A percentile compares a stretch with the other conserved stretches of the same genome.
Conservation (phyloP, 805 yeast genomes). For the Wickerhamomyces bisporus region DNA sequence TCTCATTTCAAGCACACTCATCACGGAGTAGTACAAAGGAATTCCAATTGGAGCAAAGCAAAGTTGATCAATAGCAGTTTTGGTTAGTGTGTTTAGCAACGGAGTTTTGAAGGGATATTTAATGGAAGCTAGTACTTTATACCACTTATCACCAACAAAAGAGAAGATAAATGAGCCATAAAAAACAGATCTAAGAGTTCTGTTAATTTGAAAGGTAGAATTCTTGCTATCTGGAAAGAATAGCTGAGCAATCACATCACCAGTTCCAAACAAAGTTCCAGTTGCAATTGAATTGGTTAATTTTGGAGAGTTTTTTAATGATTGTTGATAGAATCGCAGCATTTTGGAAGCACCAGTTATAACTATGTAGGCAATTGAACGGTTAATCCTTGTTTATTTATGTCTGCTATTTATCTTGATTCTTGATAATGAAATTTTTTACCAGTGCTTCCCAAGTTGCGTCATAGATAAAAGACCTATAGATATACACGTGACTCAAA, state of each 20-base stretch:
- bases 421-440: too few species aligned
- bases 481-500: too few species aligned
- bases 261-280: constrained; percentile 64
- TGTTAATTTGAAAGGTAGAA: constrained; percentile 38
- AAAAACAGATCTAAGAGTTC: constrained; percentile 59
- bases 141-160: constrained; percentile 73
- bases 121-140: constrained; percentile 42
- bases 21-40: constrained; percentile 63
- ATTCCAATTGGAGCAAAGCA: constrained; percentile 75
- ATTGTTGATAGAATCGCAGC: constrained; percentile 13
- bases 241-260: constrained; percentile 70
- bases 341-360: too few species aligned
- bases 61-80: constrained; percentile 69
- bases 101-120: constrained; percentile 29
- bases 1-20: constrained; percentile 62
- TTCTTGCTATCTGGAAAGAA: constrained; percentile 30
- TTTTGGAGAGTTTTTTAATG: constrained; percentile 41
- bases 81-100: constrained; percentile 20
- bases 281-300: constrained; percentile 50
- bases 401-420: too few species aligned
- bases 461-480: too few species aligned
- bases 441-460: too few species aligned
- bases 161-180: constrained; percentile 76
- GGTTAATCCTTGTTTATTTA: too few species aligned
- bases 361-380: too few species aligned